phyloP scores from a whole-genome alignment of 495 filamentous ascomycete species.

The Penicillium verhagenii region DNA sequence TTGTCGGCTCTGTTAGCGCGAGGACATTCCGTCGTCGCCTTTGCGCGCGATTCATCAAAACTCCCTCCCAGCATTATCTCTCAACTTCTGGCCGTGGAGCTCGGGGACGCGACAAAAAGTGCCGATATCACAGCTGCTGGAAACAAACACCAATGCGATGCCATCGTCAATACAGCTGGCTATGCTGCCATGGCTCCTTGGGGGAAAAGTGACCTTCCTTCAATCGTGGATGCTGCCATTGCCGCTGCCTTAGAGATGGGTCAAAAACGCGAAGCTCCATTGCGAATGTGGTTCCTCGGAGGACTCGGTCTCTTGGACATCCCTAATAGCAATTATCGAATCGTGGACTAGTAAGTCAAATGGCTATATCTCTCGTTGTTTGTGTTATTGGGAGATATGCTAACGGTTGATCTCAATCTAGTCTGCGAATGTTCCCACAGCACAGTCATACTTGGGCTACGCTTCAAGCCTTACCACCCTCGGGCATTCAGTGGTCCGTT shows the following conservation, averaged over 20 bases:
- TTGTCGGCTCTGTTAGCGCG: conserved; percentile 40
- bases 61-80: conserved; percentile 23
- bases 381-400: not conserved
- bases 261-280: conserved; percentile 18
- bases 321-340: conserved; percentile 17
- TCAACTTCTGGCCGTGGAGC: conserved; percentile 26
- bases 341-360: conserved; percentile 30
- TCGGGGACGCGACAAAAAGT: conserved; percentile 38
- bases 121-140: conserved; percentile 32
- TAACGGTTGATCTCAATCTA: conserved; percentile 16
- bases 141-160: conserved; percentile 33
- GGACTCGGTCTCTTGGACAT: conserved; percentile 24
- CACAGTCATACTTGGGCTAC: conserved; percentile 26
- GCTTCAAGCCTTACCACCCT: conserved; percentile 16
- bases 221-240: conserved; percentile 29
- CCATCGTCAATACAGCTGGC: conserved; percentile 40
- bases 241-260: conserved; percentile 26
- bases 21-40: conserved; percentile 34
- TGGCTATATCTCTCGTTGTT: not conserved
- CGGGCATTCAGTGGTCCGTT: conserved; percentile 33
- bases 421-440: conserved; percentile 25
- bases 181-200: conserved; percentile 25
- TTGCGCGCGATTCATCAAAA: conserved; percentile 38
- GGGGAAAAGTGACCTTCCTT: conserved; percentile 21
- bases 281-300: conserved; percentile 33